Conservation (phyloP, 2,329 filamentous ascomycete species). For the Calonectria henricotiae region DNA sequence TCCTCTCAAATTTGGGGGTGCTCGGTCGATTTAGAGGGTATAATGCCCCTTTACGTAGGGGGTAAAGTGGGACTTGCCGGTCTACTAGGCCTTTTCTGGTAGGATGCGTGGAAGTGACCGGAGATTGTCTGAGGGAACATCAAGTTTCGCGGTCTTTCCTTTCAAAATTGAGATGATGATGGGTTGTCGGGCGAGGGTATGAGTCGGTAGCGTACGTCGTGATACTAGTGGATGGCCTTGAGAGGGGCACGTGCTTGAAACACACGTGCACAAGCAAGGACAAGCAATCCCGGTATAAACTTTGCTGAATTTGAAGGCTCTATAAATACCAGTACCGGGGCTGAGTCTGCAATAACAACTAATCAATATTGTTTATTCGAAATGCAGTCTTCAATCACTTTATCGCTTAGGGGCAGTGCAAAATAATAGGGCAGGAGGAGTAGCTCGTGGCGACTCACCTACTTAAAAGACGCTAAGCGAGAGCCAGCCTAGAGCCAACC, state of each 20-base stretch:
- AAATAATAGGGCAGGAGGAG: background rate
- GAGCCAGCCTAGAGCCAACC: background rate
- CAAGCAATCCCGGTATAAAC: background rate
- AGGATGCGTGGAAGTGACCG: background rate
- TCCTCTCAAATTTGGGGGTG: constrained; percentile 10
- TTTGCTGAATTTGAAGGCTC: background rate
- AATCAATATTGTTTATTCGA: background rate
- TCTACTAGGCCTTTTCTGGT: constrained; percentile 22
- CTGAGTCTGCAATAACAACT: background rate
- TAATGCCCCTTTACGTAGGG: constrained; percentile 23
- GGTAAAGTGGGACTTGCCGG: constrained; percentile 18
- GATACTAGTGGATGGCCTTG: constrained; percentile 1
- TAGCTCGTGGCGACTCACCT: background rate
- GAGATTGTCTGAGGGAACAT: constrained; percentile 12
- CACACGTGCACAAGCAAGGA: background rate
- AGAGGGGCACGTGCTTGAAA: constrained; percentile 15
- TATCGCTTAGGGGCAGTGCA: background rate
- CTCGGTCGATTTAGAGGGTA: constrained; percentile 28
- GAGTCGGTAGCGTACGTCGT: background rate
- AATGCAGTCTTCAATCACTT: background rate
- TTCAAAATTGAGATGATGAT: background rate
- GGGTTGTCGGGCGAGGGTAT: background rate
- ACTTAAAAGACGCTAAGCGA: background rate
- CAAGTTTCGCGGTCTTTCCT: background rate
- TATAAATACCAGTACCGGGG: background rate